Conservation (phyloP, 139 green algal genomes). For the Chlorella sp. region DNA sequence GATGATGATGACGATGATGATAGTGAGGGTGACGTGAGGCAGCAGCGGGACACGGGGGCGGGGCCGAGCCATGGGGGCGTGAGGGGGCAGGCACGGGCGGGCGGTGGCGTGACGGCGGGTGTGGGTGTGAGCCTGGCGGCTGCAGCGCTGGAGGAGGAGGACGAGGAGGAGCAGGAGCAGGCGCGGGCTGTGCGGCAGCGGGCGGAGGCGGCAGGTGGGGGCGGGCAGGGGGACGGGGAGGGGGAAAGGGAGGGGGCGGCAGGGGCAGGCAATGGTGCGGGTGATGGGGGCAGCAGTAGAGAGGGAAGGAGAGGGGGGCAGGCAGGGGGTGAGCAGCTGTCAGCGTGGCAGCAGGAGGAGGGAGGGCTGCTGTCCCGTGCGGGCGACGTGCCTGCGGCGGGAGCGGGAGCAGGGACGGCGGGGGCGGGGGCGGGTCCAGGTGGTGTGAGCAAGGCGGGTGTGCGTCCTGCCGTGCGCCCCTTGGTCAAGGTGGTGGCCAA, state of each 20-base stretch:
- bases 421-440: too few relatives aligned
- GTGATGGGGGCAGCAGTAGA: background rate
- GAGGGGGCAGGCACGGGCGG: background rate
- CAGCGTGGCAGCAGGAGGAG: background rate
- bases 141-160: constrained; percentile 4
- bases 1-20: constrained; percentile 14
- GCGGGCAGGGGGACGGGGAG: background rate
- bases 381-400: background rate
- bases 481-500: background rate
- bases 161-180: background rate
- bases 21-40: background rate
- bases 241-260: background rate
- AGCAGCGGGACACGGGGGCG: background rate
- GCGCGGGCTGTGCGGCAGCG: background rate
- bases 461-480: too few relatives aligned
- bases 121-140: background rate
- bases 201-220: background rate
- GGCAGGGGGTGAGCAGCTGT: background rate
- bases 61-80: constrained; percentile 1
- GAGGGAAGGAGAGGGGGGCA: background rate
- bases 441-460: too few relatives aligned
- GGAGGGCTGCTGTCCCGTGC: too few relatives aligned
- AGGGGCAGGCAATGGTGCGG: background rate
- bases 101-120: background rate
- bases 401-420: background rate